Percentiles rank a stretch among this genome's conserved stretches.
Evolutionary conservation across 345 rosid genomes (phyloP).

Genomic region (Trapa incisa): DNA sequence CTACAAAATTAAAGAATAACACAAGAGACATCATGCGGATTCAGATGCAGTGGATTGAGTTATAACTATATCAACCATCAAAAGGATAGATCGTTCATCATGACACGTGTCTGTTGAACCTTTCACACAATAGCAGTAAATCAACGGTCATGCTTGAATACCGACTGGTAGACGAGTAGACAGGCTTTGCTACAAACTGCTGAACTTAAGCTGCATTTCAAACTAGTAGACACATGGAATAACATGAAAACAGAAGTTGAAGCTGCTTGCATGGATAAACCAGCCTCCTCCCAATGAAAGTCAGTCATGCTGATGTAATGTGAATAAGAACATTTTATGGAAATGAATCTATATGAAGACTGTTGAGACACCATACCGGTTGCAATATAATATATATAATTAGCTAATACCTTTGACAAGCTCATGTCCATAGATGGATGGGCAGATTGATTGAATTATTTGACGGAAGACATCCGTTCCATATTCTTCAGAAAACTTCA

Average conservation of each 20-base stretch:
- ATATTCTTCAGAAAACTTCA: constrained; percentile 72
- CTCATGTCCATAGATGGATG: constrained; percentile 95
- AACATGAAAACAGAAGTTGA: not conserved
- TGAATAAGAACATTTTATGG: not conserved
- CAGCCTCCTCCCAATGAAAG: not conserved
- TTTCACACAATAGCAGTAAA: not conserved
- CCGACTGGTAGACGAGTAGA: not conserved
- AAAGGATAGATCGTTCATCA: not conserved
- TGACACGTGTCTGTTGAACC: not conserved
- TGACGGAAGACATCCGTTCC: constrained; percentile 71
- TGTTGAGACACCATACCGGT: not conserved
- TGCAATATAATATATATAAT: not conserved
- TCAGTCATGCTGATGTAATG: not conserved
- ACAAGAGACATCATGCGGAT: not conserved
- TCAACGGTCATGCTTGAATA: not conserved
- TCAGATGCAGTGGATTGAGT: not conserved
- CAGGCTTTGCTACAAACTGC: not conserved
- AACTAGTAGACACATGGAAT: not conserved
- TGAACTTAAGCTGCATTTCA: not conserved
- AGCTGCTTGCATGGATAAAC: not conserved
- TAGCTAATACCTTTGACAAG: constrained; percentile 68
- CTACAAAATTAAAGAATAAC: constrained; percentile 26
- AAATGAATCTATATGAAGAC: not conserved
- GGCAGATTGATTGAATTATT: constrained; percentile 79
- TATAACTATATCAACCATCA: not conserved